Evolutionary conservation across 345 rosid genomes (phyloP).

Genomic region (Corchorus olitorius): DNA sequence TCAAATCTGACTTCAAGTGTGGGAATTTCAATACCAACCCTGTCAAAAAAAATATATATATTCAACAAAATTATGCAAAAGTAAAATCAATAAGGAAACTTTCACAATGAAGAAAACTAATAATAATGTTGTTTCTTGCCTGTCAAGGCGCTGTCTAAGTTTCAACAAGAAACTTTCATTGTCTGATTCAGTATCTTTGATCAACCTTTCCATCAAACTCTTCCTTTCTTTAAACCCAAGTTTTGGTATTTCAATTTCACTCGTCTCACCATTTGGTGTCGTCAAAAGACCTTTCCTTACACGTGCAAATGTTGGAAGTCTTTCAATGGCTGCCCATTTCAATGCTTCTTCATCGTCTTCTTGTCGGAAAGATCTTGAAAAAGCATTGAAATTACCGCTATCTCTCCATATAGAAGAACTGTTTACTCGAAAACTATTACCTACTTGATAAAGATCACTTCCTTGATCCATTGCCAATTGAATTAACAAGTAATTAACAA

Average conservation of each 20-base stretch:
- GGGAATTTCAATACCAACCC: slow-evolving; percentile 44
- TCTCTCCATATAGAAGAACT: slow-evolving; percentile 31
- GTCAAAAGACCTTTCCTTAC: slow-evolving; percentile 34
- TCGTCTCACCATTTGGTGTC: slow-evolving; percentile 31
- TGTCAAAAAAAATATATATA: slow-evolving; percentile 12
- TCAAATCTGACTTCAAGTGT: slow-evolving; percentile 50
- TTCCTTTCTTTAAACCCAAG: slow-evolving; percentile 34
- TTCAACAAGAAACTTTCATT: slow-evolving; percentile 42
- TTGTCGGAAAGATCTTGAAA: slow-evolving; percentile 37
- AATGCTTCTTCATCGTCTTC: slow-evolving; percentile 50
- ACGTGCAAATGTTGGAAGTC: slow-evolving; percentile 41
- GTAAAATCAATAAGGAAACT: neutral
- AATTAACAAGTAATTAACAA: neutral
- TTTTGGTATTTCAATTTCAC: slow-evolving; percentile 38
- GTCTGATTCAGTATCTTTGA: slow-evolving; percentile 27
- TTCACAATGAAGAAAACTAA: neutral
- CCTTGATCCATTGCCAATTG: slow-evolving; percentile 1
- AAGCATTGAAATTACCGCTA: slow-evolving; percentile 19
- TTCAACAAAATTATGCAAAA: neutral
- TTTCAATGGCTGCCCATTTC: slow-evolving; percentile 48
- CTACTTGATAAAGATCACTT: neutral
- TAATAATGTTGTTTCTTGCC: slow-evolving; percentile 20
- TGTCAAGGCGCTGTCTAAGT: slow-evolving; percentile 42
- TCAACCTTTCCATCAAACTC: slow-evolving; percentile 37
- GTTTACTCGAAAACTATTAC: slow-evolving; percentile 24